Base-by-base conservation (phyloP, 805 yeast genomes). In the baker's yeast (Saccharomyces cerevisiae) region DNA sequence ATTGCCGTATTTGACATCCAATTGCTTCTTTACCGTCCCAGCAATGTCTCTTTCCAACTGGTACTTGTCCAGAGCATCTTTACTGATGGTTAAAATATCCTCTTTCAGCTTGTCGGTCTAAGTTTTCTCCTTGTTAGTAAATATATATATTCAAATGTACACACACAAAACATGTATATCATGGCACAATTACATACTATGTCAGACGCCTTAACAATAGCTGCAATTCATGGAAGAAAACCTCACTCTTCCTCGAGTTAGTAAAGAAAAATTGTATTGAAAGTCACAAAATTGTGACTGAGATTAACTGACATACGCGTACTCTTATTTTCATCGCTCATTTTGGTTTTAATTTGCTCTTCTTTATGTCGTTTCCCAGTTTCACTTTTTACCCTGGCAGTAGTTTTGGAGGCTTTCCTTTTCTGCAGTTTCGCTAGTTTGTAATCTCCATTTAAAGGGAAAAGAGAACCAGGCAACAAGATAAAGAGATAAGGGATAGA, bases 1-100 rank as follows among this genome's bases (percentile, higher is more conserved):
- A 29, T 82, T 78, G 0, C 91, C 92, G 55, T 76, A 79, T 48
- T 75, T 68, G 49, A 77, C 76, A 65, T 87, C 94, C 68, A 86
- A 68, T 50, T 76, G 75, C 60, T 84, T 83, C 72, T 87, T 87
- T 56, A 86, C 69, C 53, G 70, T 73, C 0, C 83, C 77, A 14
- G 94, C 91, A 41, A 85, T 73, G 52, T 86, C 92, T 26, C 71
- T 57, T 51, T 69, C 73, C 48, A 68, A 46, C 26, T 62, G 54
- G 31, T 57, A 59, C 8, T 62, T 58, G 9, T 55, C 54, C 41
- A 60, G 52, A 14, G 70, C 71, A 11, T 62, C 64, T 22, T 49
- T 22, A 27, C 61, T 61, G 17, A 67, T 55, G 5, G 56, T 56
- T 43, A 65, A 62, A 24, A 68, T 61, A 28, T 62, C 67, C 27